Conservation (phyloP, 2,329 filamentous ascomycete species). For the Fusarium mundagurra region DNA sequence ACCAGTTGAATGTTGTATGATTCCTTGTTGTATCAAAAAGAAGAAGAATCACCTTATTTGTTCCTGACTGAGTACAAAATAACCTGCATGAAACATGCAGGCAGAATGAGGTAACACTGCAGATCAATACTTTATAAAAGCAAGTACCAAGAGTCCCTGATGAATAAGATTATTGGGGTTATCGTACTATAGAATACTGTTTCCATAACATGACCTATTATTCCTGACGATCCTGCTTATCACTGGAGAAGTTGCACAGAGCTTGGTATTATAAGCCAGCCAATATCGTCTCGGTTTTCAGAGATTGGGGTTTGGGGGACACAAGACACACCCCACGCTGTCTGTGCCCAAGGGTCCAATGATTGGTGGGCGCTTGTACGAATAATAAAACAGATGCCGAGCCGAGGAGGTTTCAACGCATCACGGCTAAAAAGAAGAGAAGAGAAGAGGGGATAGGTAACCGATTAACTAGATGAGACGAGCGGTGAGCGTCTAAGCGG, state of each 20-base stretch:
- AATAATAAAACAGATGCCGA: conserved; percentile 7
- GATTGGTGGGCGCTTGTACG: conserved; percentile 23
- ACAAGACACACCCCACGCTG: conserved; percentile 5
- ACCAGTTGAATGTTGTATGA: not conserved
- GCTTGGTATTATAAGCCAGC: not conserved
- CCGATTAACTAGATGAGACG: conserved; percentile 11
- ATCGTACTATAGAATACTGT: not conserved
- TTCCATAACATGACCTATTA: conserved; percentile 14
- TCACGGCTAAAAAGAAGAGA: conserved; percentile 8
- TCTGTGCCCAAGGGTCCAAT: conserved; percentile 10
- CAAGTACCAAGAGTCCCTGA: not conserved
- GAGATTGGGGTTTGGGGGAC: not conserved
- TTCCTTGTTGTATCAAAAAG: not conserved
- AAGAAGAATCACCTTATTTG: not conserved
- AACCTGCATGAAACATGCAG: conserved; percentile 16
- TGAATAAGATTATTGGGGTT: not conserved
- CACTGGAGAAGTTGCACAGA: conserved; percentile 8
- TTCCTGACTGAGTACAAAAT: conserved; percentile 1
- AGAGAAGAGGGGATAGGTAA: no score
- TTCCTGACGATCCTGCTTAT: conserved; percentile 10
- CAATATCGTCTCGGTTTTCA: not conserved
- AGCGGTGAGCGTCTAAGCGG: conserved; percentile 26
- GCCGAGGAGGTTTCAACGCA: conserved; percentile 3
- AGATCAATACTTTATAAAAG: conserved; percentile 3
- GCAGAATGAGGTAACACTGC: conserved; percentile 21